These are phyloP conservation scores for Houttuynia cordata DNA, from an alignment of 164 flowering plant species.

Conservation along the genomic window DNA sequence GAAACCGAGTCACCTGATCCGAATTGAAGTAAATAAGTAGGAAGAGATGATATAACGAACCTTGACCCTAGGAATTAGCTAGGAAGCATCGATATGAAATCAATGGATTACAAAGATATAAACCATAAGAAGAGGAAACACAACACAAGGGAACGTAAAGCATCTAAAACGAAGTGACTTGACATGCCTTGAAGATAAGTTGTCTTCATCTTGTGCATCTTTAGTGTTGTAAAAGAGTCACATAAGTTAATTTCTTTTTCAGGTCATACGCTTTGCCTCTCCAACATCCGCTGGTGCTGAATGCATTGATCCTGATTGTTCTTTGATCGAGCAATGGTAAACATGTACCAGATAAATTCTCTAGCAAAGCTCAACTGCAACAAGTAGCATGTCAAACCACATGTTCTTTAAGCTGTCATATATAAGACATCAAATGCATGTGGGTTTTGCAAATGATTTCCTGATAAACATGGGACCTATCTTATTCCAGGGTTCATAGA, in stretches of 20 bases:
- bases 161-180: too few relatives aligned
- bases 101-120: too few relatives aligned
- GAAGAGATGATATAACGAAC: too few relatives aligned
- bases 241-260: constrained; percentile 10
- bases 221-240: neutral
- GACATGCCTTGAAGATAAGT: too few relatives aligned
- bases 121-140: too few relatives aligned
- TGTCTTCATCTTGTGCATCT: neutral
- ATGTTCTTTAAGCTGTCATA: neutral
- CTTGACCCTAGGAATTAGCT: too few relatives aligned
- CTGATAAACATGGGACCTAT: neutral
- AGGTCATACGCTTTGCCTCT: constrained; percentile 68
- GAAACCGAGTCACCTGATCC: too few relatives aligned
- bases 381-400: neutral
- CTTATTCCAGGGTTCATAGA: constrained; percentile 65
- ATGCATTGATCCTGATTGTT: constrained; percentile 76
- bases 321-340: constrained; percentile 96
- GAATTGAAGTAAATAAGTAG: too few relatives aligned
- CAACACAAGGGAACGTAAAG: too few relatives aligned
- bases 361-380: neutral
- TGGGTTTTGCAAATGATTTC: neutral
- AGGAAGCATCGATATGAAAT: too few relatives aligned
- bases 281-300: constrained; percentile 92
- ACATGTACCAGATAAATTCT: neutral
- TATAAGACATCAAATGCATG: neutral